Percentiles rank a stretch among this genome's conserved stretches.
Evolutionary conservation across 805 yeast genomes (phyloP).

Genomic region (Myxozyma kluyveri): DNA sequence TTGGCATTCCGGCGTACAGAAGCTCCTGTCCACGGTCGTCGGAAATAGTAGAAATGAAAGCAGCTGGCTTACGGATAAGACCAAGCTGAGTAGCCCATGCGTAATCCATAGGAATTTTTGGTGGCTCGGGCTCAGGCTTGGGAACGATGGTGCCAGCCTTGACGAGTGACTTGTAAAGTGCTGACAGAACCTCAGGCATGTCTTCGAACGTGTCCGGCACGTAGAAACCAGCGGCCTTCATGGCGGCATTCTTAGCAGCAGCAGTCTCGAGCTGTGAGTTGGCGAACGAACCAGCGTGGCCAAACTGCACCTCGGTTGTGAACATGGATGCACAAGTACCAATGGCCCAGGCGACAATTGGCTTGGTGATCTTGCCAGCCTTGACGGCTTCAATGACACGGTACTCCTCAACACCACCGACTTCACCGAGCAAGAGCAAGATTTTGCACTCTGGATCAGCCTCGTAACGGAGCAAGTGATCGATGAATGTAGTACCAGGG

Average conservation of each 20-base stretch:
- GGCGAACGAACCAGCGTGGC: slow-evolving; percentile 71
- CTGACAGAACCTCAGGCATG: slow-evolving; percentile 41
- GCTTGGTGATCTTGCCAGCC: slow-evolving; percentile 61
- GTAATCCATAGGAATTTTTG: slow-evolving; percentile 49
- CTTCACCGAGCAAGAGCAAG: slow-evolving; percentile 64
- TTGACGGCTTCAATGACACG: slow-evolving; percentile 68
- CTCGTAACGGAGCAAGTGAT: slow-evolving; percentile 63
- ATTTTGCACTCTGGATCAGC: slow-evolving; percentile 64
- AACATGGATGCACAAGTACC: slow-evolving; percentile 70
- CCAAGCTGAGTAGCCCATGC: slow-evolving; percentile 51
- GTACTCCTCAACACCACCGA: slow-evolving; percentile 72
- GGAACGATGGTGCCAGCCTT: slow-evolving; percentile 42
- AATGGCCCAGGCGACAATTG: slow-evolving; percentile 69
- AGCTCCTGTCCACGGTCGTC: slow-evolving; percentile 50
- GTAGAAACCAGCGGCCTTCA: slow-evolving; percentile 89
- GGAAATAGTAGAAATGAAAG: slow-evolving; percentile 48
- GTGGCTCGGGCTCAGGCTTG: slow-evolving; percentile 45
- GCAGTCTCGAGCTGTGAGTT: slow-evolving; percentile 71
- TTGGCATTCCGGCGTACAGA: slow-evolving; percentile 48
- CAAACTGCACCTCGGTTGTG: slow-evolving; percentile 60
- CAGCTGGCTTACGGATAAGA: slow-evolving; percentile 48
- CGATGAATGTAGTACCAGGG: slow-evolving; percentile 70
- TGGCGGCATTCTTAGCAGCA: slow-evolving; percentile 63
- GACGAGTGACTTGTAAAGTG: slow-evolving; percentile 76
- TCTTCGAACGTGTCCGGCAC: slow-evolving; percentile 74